Percentiles rank a stretch among this genome's conserved stretches.
Conservation (phyloP, 495 filamentous ascomycete species). For the Aspergillus kassunensis region DNA sequence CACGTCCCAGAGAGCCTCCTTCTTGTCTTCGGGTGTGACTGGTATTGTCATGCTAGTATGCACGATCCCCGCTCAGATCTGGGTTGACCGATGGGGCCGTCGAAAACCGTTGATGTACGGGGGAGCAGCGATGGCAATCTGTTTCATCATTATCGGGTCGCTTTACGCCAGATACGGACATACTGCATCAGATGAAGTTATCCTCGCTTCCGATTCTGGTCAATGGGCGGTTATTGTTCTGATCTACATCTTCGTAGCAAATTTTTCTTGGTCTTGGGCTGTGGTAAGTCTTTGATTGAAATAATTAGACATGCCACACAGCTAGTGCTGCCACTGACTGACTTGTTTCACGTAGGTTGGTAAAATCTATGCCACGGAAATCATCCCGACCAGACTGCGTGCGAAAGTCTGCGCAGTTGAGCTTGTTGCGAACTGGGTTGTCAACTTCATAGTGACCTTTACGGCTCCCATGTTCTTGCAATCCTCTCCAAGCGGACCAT, state of each 20-base stretch:
- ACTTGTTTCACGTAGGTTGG: slow-evolving; percentile 3
- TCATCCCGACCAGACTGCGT: slow-evolving; percentile 11
- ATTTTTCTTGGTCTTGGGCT: slow-evolving; percentile 17
- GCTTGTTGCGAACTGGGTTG: slow-evolving; percentile 16
- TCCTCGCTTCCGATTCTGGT: slow-evolving; percentile 3
- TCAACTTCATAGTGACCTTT: slow-evolving; percentile 17
- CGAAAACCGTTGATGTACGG: slow-evolving; percentile 11
- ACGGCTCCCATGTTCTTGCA: slow-evolving; percentile 14
- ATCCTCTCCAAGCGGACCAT: slow-evolving; percentile 10
- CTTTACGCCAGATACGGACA: slow-evolving; percentile 11
- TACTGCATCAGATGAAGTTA: slow-evolving; percentile 6
- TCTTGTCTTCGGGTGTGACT: slow-evolving; percentile 12
- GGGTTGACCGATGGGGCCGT: slow-evolving; percentile 16
- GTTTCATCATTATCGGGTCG: slow-evolving; percentile 12
- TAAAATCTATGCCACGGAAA: slow-evolving; percentile 18
- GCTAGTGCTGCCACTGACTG: neutral
- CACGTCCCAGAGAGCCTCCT: slow-evolving; percentile 10
- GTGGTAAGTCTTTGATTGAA: slow-evolving; percentile 7
- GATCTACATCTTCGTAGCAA: slow-evolving; percentile 18
- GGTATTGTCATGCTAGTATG: slow-evolving; percentile 17
- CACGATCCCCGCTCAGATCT: slow-evolving; percentile 16
- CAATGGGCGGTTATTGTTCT: slow-evolving; percentile 17
- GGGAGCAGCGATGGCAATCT: slow-evolving; percentile 8
- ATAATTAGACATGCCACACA: neutral
- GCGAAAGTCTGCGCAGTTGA: slow-evolving; percentile 12